A percentile compares a stretch with the other conserved stretches of the same genome.
These are phyloP conservation scores for Stylonectria norvegica DNA, from an alignment of 2,329 filamentous ascomycete genomes.

Conservation along the genomic window DNA sequence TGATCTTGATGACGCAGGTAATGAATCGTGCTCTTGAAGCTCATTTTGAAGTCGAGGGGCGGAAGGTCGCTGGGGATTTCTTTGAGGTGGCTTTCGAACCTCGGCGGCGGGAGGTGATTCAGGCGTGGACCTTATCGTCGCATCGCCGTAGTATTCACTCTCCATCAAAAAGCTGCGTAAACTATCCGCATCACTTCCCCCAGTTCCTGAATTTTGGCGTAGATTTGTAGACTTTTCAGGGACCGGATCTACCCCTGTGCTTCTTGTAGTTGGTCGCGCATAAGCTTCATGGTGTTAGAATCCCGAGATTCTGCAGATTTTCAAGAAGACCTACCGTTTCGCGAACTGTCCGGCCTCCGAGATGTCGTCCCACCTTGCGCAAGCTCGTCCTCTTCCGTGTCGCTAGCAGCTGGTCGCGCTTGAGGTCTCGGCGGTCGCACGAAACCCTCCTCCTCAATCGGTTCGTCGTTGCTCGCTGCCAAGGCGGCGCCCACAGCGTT, in stretches of 20 bases:
- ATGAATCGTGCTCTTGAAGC: constrained; percentile 1
- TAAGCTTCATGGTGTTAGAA: no score
- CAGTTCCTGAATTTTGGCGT: no score
- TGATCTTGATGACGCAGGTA: constrained; percentile 4
- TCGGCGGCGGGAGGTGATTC: constrained; percentile 6
- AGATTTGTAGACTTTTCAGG: no score
- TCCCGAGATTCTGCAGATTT: no score
- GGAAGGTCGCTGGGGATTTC: no score
- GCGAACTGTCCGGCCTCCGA: neutral
- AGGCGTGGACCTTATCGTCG: constrained; percentile 34
- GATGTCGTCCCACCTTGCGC: constrained; percentile 6
- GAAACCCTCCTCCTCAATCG: constrained; percentile 18
- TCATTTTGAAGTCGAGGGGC: constrained; percentile 2
- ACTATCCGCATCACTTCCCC: constrained; percentile 30
- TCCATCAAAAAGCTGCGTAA: constrained; percentile 36
- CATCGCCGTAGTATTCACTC: constrained; percentile 35
- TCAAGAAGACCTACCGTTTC: no score
- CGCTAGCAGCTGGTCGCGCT: constrained; percentile 1
- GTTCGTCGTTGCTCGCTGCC: constrained; percentile 9
- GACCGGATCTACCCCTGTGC: no score
- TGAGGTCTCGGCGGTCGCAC: constrained; percentile 11
- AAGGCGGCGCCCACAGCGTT: constrained; percentile 31
- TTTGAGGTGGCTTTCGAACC: no score
- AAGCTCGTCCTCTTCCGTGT: constrained; percentile 21
- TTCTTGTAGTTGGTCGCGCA: no score